Evolutionary conservation across 148 eudicot species (phyloP).

Genomic region (Tetragonia tetragonoides): DNA sequence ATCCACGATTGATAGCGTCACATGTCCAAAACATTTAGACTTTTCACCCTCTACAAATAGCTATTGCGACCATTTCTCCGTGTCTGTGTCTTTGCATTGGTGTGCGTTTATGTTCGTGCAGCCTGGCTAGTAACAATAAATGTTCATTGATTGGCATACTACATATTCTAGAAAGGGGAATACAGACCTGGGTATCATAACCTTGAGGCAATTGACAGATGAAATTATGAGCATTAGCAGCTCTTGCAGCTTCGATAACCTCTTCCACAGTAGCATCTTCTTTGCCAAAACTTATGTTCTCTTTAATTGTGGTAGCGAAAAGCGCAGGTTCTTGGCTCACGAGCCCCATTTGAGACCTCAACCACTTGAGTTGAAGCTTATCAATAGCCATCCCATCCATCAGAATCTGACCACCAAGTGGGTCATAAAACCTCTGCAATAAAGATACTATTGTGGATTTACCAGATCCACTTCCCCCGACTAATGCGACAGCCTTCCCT

Average conservation of each 20-base stretch:
- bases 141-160: no score
- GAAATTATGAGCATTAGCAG: constrained; percentile 86
- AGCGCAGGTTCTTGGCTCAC: constrained; percentile 95
- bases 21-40: no score
- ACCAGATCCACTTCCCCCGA: constrained; percentile 88
- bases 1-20: no score
- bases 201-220: constrained; percentile 76
- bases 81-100: no score
- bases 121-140: no score
- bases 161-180: no score
- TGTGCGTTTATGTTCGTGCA: no score
- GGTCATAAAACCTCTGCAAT: constrained; percentile 82
- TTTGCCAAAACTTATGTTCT: constrained; percentile 85
- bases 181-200: constrained; percentile 72
- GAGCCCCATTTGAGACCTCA: constrained; percentile 84
- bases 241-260: constrained; percentile 66
- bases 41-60: no score
- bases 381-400: constrained; percentile 68
- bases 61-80: no score
- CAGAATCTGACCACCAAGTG: constrained; percentile 60
- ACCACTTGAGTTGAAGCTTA: constrained; percentile 76
- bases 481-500: constrained; percentile 68
- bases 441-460: constrained; percentile 71
- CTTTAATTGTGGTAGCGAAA: constrained; percentile 75
- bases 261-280: constrained; percentile 75